Evolutionary conservation across 306 rosid species (phyloP), one percentile per base, ranked within the genome.

Genomic region (Malus asiatica): DNA sequence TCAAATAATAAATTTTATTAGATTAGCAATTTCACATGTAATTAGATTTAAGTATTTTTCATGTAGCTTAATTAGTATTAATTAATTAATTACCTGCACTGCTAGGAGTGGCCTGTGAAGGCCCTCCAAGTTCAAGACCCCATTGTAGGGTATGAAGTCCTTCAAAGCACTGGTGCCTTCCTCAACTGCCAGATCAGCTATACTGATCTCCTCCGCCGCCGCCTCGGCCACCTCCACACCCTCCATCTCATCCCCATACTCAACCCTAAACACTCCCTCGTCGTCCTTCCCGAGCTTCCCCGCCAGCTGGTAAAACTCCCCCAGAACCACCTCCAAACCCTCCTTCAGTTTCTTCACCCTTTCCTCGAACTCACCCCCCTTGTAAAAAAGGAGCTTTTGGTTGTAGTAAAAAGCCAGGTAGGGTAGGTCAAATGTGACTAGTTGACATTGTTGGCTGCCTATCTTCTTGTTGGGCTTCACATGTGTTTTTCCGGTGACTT

Each of bases 391-490:
- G 7, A 95, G 67, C 89, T 95, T 95, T 63, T 95, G 99, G 89
- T 95, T 95, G 86, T 95, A 95, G 88, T 90, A 95, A 53, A 95
- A 95, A 15, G 99, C 99, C 14, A 95, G 64, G 66, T 95, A 95
- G 2, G 99, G 99, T 13, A 92, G 90, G 65, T 95, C 99, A 80
- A 92, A 95, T 27, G 99, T 92, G n/a, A 88, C 81, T 35, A 95
- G 59, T n/a, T 88, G 97, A 11, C 74, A 95, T 7, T 76, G 87
- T 44, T 89, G 89, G 60, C n/a, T 90, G 1, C 97, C 97, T 4
- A 95, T 62, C 22, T 87, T 83, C 73, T 83, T 84, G 44, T 29
- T 78, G 7, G 97, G 94, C 46, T 83, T 87, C 76, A 93, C 89
- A 71, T 88, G 90, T 78, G 70, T 71, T 73, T 88, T 87, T 48